Evolutionary conservation across 2,329 filamentous ascomycete genomes (phyloP), one percentile per base, ranked within the genome.

Genomic region (Calonectria crousiana): DNA sequence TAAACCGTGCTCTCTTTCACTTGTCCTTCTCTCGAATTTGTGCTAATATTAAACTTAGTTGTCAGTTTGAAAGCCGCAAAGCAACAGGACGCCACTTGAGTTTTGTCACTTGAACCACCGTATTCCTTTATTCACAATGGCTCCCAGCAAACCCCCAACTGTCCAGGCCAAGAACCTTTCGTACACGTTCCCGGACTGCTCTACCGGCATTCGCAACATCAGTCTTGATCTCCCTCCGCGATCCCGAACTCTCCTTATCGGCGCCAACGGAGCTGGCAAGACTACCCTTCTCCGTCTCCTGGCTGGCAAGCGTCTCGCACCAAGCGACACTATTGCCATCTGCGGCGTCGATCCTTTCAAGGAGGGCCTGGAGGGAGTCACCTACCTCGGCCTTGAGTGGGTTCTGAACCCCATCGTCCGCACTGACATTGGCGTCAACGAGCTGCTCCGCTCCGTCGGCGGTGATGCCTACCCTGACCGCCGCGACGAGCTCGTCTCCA

Each of bases 361-460:
- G 84, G 91, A 95, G 44, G 92, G 93, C 14, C 92, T 98, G 34
- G 95, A 98, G 86, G 97, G 97, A 75, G 96, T 99, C 38, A 98
- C 96, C 28, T 99, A 99, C 85, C 93, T 99, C 10, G 97, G 97
- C 0, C 92, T 98, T 0, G 97, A 99, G 88, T 99, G 97, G 97
- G 97, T 98, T 4, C 91, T 99, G 13, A 98, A 98, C 88, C 95
- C 95, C 64, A 98, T 98, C 81, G 97, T 98, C 62, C 94, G 96
- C 67, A 97, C 94, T 36, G 97, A 99, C 85, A 98, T 99, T 79
- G 95, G 95, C 73, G 96, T 99, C 4, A 91, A 90, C 4, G 96
- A 97, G 78, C 91, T 99, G 8, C 92, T 99, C 32, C 88, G 92
- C 64, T 95, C 93, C 3, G 95, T 99, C 0, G 97, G 97, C 74